Conservation (phyloP, 768 basidiomycete species). For the Leccinum boreale region DNA sequence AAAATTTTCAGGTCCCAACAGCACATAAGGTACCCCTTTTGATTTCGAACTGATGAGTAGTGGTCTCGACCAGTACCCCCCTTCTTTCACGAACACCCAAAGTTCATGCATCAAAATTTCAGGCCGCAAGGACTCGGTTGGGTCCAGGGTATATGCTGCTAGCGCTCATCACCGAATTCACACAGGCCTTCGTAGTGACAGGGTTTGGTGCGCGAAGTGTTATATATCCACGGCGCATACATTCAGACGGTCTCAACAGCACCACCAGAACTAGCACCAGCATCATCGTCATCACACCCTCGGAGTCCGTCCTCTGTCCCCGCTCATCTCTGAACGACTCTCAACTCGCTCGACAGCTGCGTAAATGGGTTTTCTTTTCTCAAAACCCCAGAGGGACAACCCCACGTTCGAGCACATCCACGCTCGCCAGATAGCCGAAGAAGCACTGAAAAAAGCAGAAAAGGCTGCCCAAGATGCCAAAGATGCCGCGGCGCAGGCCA, state of each 20-base stretch:
- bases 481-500: background rate
- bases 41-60: background rate
- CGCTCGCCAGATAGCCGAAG: background rate
- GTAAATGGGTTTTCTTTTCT: conserved; percentile 11
- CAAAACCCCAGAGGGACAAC: background rate
- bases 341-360: background rate
- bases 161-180: background rate
- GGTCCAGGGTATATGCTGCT: conserved; percentile 1
- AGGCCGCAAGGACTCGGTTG: background rate
- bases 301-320: background rate
- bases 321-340: background rate
- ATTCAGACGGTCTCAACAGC: background rate
- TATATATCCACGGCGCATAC: background rate
- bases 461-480: background rate
- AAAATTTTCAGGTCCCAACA: background rate
- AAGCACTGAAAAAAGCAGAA: background rate
- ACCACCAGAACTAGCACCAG: background rate
- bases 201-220: background rate
- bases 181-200: background rate
- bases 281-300: background rate
- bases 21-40: background rate
- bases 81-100: background rate
- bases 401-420: background rate
- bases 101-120: background rate
- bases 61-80: background rate